A percentile compares a stretch with the other conserved stretches of the same genome.
phyloP scores from a whole-genome alignment of 2,329 filamentous ascomycete genomes.

The Hypoxylon sp. region DNA sequence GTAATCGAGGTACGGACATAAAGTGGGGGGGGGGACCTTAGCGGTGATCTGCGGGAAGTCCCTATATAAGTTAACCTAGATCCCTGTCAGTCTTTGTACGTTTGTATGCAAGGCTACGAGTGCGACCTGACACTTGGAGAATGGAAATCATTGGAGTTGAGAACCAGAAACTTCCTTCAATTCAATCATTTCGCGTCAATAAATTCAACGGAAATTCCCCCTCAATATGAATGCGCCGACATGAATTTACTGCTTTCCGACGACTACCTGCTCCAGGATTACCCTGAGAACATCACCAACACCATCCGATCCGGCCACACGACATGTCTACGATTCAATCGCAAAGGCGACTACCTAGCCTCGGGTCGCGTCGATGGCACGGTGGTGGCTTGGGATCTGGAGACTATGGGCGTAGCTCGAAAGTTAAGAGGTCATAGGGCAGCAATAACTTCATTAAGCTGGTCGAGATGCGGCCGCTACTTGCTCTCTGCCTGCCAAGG shows the following conservation, averaged over 20 bases:
- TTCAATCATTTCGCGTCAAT: neutral
- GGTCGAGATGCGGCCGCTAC: constrained; percentile 92
- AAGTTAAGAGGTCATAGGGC: constrained; percentile 94
- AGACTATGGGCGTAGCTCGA: constrained; percentile 95
- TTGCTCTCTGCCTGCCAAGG: constrained; percentile 93
- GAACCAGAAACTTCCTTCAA: no score
- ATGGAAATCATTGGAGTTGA: neutral
- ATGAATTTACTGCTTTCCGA: constrained; percentile 73
- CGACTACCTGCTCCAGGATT: constrained; percentile 78
- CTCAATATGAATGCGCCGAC: constrained; percentile 42
- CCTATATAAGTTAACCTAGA: constrained; percentile 1
- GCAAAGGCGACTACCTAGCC: constrained; percentile 92
- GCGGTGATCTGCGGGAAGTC: constrained; percentile 6
- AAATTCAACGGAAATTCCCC: neutral
- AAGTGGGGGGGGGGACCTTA: constrained; percentile 11
- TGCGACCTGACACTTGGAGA: neutral
- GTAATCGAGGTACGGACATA: no score
- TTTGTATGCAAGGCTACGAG: constrained; percentile 31
- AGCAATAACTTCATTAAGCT: constrained; percentile 94
- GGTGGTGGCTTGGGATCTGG: constrained; percentile 95
- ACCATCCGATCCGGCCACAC: constrained; percentile 80
- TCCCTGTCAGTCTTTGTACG: constrained; percentile 1
- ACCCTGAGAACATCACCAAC: constrained; percentile 89
- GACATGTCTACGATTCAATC: constrained; percentile 85
- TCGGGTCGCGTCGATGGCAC: constrained; percentile 95